Base-by-base conservation (phyloP, 805 yeast species). In the Candida xyloterini region DNA sequence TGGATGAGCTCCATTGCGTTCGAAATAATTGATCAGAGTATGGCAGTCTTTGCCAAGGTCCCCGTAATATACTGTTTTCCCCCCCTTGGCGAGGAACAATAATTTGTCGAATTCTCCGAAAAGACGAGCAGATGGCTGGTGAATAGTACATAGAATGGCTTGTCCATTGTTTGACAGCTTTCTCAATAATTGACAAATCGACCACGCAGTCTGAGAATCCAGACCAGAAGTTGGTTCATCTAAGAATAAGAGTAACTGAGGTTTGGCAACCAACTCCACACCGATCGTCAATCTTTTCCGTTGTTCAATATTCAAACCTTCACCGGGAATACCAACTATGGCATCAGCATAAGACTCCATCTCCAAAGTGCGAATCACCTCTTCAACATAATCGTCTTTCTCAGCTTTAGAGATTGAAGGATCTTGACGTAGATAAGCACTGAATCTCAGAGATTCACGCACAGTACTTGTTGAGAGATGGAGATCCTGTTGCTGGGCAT, bases 41-140 rank as follows among this genome's bases (percentile, higher is more conserved):
- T 33, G 24, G 36, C 55, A 77, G 46, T 78, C 70, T 20, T 68
- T 55, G 35, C 90, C 88, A 42, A 79, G 64, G 28, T 79, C 83
- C 37, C 88, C 90, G 56, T 79, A 81, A 60, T 82, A 82, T 25
- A 79, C 83, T 8, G 88, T 80, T 52, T 72, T 59, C 55, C 90
- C 89, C 52, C 89, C 88, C 36, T 63, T 68, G 41, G 76, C 76
- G 55, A 82, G 66, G 50, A 84, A 75, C 47, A 84, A 65, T 46
- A 85, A 67, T 48, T 85, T 73, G 55, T 85, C 95, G 56, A 85
- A 84, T 53, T 81, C 84, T 54, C 80, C 72, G 64, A 84, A 70
- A 52, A 84, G 68, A 42, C 80, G 68, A 33, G 91, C 88, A 4
- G 91, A 83, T 52, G 93, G 93, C 63, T 84, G 93, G 62, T 83